A percentile compares a stretch with the other conserved stretches of the same genome.
These are phyloP conservation scores for Neurospora pannonica DNA, from an alignment of 495 filamentous ascomycete genomes.

Conservation along the genomic window DNA sequence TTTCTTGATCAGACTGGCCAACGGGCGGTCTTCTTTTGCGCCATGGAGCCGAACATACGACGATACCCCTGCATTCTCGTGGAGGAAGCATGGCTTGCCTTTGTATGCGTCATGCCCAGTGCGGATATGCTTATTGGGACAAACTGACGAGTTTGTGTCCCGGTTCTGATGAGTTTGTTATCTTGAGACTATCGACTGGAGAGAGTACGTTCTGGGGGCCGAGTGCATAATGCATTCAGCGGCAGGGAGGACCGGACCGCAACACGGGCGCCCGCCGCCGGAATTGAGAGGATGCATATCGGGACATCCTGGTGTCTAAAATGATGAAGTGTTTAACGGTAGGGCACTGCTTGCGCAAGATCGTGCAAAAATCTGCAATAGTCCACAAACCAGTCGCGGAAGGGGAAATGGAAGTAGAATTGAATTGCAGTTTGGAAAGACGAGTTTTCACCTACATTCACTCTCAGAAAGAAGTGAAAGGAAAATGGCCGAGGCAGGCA, in stretches of 20 bases:
- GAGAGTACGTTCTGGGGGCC: background rate
- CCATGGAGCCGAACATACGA: background rate
- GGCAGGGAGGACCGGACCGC: background rate
- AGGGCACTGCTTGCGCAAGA: background rate
- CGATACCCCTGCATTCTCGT: background rate
- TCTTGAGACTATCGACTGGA: background rate
- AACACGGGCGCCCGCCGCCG: background rate
- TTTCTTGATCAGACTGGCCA: background rate
- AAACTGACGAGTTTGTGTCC: background rate
- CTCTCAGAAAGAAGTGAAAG: background rate
- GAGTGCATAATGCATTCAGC: background rate
- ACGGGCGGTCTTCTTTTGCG: background rate
- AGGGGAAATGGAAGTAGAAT: background rate
- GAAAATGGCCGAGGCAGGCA: background rate
- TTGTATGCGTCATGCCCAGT: background rate
- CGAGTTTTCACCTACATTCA: background rate
- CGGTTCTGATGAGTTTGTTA: background rate
- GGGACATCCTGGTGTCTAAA: background rate
- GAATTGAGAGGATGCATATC: background rate
- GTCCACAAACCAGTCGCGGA: background rate
- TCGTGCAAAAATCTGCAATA: background rate
- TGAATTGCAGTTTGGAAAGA: background rate
- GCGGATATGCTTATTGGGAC: background rate
- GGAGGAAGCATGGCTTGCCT: background rate
- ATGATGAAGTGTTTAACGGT: background rate